Evolutionary conservation across 2,329 filamentous ascomycete genomes (phyloP).

Genomic region (Pseudogymnoascus sp.): DNA sequence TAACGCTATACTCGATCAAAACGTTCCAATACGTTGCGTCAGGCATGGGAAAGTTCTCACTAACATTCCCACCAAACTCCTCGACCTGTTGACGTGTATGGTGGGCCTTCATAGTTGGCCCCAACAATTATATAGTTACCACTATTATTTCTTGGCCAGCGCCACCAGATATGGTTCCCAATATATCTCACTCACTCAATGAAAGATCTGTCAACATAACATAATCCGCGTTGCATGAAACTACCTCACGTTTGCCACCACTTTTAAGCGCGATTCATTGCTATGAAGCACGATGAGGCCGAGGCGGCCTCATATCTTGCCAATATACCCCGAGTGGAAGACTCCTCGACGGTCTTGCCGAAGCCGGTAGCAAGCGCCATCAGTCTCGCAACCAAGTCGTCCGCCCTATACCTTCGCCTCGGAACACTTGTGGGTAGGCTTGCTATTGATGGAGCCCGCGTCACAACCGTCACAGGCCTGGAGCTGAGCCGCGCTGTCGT

Average conservation of each 20-base stretch:
- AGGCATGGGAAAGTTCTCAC: conserved; percentile 9
- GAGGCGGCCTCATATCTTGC: conserved; percentile 14
- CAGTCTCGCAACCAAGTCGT: conserved; percentile 51
- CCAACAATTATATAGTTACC: conserved; percentile 5
- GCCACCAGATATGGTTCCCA: neutral
- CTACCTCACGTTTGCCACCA: neutral
- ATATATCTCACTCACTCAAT: neutral
- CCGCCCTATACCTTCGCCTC: conserved; percentile 39
- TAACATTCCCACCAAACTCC: neutral
- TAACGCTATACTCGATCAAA: neutral
- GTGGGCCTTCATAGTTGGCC: conserved; percentile 5
- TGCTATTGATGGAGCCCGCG: conserved; percentile 30
- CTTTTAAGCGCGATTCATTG: neutral
- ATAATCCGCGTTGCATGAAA: neutral
- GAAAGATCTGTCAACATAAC: neutral
- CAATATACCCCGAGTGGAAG: neutral
- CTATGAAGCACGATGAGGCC: conserved; percentile 24
- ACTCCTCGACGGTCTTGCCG: conserved; percentile 45
- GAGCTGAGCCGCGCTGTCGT: conserved; percentile 32
- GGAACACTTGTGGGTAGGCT: conserved; percentile 31
- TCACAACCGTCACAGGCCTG: conserved; percentile 31
- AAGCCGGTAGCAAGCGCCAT: conserved; percentile 48
- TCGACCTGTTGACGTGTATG: conserved; percentile 3
- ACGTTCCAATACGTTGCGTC: conserved; percentile 2
- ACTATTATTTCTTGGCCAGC: conserved; percentile 7